These are phyloP conservation scores for Umbelopsis sp. DNA, from an alignment of 371 early-diverging fungal species.

Conservation along the genomic window DNA sequence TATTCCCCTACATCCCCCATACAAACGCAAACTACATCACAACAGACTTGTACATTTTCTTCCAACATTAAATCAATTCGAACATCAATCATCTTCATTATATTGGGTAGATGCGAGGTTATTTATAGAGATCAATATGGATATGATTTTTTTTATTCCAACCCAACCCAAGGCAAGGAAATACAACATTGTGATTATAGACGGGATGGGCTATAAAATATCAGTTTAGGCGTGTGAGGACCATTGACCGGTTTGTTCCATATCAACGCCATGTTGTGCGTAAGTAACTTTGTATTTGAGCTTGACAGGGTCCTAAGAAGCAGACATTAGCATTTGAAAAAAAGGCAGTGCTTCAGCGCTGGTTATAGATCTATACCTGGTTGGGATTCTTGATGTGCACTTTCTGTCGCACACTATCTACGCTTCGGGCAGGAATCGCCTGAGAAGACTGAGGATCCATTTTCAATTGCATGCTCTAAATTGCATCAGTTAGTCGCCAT, in stretches of 20 bases:
- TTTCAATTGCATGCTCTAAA: constrained; percentile 63
- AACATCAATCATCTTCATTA: background rate
- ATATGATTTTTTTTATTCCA: background rate
- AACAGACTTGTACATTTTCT: constrained; percentile 32
- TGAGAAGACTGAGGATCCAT: constrained; percentile 65
- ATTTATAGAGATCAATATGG: background rate
- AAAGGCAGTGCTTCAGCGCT: too few species aligned
- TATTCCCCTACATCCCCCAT: constrained; percentile 1
- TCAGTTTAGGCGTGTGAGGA: constrained; percentile 32
- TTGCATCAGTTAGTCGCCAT: too few species aligned
- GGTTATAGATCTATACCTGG: constrained; percentile 25
- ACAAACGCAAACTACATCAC: constrained; percentile 23
- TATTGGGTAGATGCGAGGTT: background rate
- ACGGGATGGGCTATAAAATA: too few species aligned
- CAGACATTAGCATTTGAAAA: background rate
- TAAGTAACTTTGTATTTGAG: constrained; percentile 74
- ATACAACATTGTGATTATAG: too few species aligned
- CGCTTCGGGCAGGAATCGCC: constrained; percentile 60
- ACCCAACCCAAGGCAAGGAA: background rate
- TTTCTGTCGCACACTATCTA: constrained; percentile 56
- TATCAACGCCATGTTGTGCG: constrained; percentile 67
- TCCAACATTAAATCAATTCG: constrained; percentile 20
- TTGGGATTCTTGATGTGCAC: constrained; percentile 60
- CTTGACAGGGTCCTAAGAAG: constrained; percentile 58
- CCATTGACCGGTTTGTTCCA: constrained; percentile 74